These are phyloP conservation scores for Sclerotinia trifoliorum DNA, from an alignment of 2,329 filamentous ascomycete species.

Conservation along the genomic window DNA sequence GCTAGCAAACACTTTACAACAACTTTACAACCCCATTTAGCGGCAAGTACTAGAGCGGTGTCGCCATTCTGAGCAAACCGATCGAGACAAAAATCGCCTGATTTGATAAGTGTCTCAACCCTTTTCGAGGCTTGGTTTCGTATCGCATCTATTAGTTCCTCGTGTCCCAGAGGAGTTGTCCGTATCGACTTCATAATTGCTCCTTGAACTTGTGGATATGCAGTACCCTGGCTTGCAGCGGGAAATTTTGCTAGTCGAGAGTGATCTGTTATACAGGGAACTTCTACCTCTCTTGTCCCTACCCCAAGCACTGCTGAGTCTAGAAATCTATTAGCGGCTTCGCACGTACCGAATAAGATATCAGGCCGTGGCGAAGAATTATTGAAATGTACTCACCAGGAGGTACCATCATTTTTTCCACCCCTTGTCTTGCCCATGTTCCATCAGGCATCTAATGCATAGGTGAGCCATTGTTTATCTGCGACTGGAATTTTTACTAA, in stretches of 20 bases:
- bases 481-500: background rate
- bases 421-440: slow-evolving; percentile 21
- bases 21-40: slow-evolving; percentile 3
- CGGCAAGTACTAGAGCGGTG: slow-evolving; percentile 20
- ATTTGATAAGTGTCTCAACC: slow-evolving; percentile 16
- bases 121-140: background rate
- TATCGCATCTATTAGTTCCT: slow-evolving; percentile 20
- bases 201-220: slow-evolving; percentile 19
- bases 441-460: slow-evolving; percentile 18
- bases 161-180: slow-evolving; percentile 2
- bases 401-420: slow-evolving; percentile 23
- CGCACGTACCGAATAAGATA: background rate
- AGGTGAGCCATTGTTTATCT: background rate
- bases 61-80: slow-evolving; percentile 14
- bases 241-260: slow-evolving; percentile 21
- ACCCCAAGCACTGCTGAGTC: slow-evolving; percentile 19
- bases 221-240: slow-evolving; percentile 18
- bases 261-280: slow-evolving; percentile 21
- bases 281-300: slow-evolving; percentile 21
- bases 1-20: slow-evolving; percentile 21
- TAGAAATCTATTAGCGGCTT: background rate
- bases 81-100: slow-evolving; percentile 19
- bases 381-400: background rate
- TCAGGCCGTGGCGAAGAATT: background rate
- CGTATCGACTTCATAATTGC: slow-evolving; percentile 21